A percentile compares a stretch with the other conserved stretches of the same genome.
Conservation (phyloP, 768 basidiomycete genomes). For the Psilocybe cyanescens region DNA sequence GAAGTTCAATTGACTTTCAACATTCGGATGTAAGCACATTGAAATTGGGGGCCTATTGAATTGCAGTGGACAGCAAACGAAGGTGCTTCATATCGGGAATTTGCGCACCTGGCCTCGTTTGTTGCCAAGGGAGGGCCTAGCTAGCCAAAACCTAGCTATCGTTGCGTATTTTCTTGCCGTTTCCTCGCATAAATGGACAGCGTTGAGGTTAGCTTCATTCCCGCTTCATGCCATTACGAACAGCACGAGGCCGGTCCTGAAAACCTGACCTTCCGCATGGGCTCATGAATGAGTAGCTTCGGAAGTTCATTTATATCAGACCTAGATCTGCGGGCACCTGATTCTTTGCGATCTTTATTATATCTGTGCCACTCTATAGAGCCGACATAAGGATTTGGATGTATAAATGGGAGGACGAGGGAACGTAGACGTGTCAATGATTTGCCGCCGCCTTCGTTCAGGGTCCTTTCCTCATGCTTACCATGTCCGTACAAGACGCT, state of each 20-base stretch:
- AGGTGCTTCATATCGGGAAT: background rate
- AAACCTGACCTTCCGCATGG: conserved; percentile 19
- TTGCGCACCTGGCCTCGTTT: background rate
- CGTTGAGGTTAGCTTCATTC: conserved; percentile 15
- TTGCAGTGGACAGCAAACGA: background rate
- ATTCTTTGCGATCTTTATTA: conserved; percentile 7
- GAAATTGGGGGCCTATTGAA: background rate
- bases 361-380: conserved; percentile 5
- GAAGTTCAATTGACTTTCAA: background rate
- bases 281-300: conserved; percentile 16
- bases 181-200: background rate
- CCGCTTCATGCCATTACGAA: conserved; percentile 15
- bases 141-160: background rate
- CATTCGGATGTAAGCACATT: background rate
- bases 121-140: background rate
- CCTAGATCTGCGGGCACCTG: conserved; percentile 11
- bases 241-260: conserved; percentile 23
- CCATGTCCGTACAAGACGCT: conserved; percentile 40
- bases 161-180: background rate
- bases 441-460: conserved; percentile 14
- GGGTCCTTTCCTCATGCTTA: conserved; percentile 20
- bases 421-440: conserved; percentile 19
- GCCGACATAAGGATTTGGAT: conserved; percentile 8
- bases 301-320: conserved; percentile 15
- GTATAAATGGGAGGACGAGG: conserved; percentile 26